phyloP scores from a whole-genome alignment of 305 asterid species.

The Striga hermonthica region DNA sequence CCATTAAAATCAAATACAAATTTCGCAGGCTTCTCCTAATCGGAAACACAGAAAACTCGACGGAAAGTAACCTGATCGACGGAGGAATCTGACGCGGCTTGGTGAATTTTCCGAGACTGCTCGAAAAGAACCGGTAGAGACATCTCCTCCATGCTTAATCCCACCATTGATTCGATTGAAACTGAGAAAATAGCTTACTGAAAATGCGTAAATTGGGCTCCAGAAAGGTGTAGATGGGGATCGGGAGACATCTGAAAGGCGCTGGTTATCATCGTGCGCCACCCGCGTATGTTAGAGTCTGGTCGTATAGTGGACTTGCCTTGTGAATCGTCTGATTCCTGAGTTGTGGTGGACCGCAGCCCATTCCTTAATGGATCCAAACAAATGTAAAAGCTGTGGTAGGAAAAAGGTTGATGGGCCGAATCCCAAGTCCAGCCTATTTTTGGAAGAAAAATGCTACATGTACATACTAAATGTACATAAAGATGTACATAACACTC shows the following conservation, averaged over 20 bases:
- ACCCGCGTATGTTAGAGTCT: slow-evolving; percentile 31
- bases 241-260: slow-evolving; percentile 10
- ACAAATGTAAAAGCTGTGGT: too few species aligned
- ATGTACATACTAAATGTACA: too few species aligned
- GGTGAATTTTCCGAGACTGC: slow-evolving; percentile 68
- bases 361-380: too few species aligned
- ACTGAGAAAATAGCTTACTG: not conserved
- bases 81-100: slow-evolving; percentile 62
- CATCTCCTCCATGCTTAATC: slow-evolving; percentile 60
- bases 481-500: too few species aligned
- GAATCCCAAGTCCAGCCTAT: too few species aligned
- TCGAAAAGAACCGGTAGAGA: slow-evolving; percentile 74
- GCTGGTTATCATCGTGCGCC: slow-evolving; percentile 30
- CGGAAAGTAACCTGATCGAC: slow-evolving; percentile 58
- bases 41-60: not conserved
- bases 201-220: not conserved
- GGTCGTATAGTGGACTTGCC: not conserved
- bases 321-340: too few species aligned
- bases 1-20: not conserved
- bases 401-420: too few species aligned
- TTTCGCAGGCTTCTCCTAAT: not conserved
- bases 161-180: slow-evolving; percentile 40
- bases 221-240: slow-evolving; percentile 7
- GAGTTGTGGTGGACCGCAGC: too few species aligned
- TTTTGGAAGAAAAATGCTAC: too few species aligned